Percentiles rank a stretch among this genome's conserved stretches.
Conservation (phyloP, 495 filamentous ascomycete species). For the Xylaria bambusicola region DNA sequence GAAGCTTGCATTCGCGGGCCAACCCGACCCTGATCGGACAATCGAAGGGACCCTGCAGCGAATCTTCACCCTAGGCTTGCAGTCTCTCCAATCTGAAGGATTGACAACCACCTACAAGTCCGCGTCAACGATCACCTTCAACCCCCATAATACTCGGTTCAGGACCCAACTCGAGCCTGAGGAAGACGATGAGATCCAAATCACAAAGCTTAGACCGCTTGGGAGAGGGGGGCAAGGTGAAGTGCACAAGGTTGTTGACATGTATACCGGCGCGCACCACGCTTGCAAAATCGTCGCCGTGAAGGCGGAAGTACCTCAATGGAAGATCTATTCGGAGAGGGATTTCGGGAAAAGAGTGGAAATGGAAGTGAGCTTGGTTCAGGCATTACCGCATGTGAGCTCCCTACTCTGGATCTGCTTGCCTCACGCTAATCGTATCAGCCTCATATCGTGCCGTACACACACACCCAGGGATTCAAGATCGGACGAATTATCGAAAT, state of each 20-base stretch:
- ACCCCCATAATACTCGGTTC: slow-evolving; percentile 19
- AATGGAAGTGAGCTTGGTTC: slow-evolving; percentile 22
- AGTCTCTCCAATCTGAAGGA: slow-evolving; percentile 5
- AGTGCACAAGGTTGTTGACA: slow-evolving; percentile 22
- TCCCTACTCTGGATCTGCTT: slow-evolving; percentile 15
- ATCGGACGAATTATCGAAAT: slow-evolving; percentile 19
- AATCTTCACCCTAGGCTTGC: slow-evolving; percentile 18
- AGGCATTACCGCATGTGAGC: slow-evolving; percentile 19
- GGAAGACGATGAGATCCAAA: slow-evolving; percentile 16
- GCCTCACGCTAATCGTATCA: slow-evolving; percentile 17
- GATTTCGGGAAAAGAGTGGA: slow-evolving; percentile 21
- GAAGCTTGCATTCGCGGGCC: slow-evolving; percentile 15
- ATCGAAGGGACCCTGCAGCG: slow-evolving; percentile 18
- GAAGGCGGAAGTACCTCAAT: slow-evolving; percentile 16
- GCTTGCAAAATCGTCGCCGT: slow-evolving; percentile 20
- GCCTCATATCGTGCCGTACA: slow-evolving; percentile 19
- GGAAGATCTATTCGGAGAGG: slow-evolving; percentile 24
- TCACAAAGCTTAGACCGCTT: slow-evolving; percentile 16
- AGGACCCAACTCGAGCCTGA: slow-evolving; percentile 19
- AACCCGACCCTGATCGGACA: slow-evolving; percentile 18
- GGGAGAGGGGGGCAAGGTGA: slow-evolving; percentile 19
- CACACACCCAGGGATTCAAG: slow-evolving; percentile 21
- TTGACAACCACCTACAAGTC: slow-evolving; percentile 13
- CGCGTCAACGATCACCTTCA: slow-evolving; percentile 15
- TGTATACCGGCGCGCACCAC: slow-evolving; percentile 15